Evolutionary conservation across 169 alveolate genomes (phyloP), one percentile per base, ranked within the genome.

Genomic region (Cryptosporidium sp.): DNA sequence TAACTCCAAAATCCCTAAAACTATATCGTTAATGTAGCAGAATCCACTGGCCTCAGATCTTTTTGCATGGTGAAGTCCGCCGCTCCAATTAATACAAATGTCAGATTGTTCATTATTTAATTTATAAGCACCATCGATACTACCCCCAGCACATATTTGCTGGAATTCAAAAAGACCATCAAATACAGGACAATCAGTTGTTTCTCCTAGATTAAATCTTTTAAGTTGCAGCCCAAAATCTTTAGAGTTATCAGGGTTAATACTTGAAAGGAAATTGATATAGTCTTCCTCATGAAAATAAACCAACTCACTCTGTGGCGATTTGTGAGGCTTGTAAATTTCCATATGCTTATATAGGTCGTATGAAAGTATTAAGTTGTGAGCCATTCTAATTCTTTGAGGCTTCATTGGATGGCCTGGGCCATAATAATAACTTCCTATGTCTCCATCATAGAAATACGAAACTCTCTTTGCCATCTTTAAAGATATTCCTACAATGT

Each of bases 391-490:
- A 18, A 98, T 98, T 91, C 99, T 91, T 91, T 97, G 99, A 7
- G 99, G 99, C 91, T 98, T 98, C 99, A 98, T 98, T n/a, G 99
- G 99, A 91, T 98, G 99, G 5, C 99, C 99, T 14, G 98, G 98
- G 9, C 99, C 99, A 92, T 98, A 98, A 93, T 98, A 98, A 91
- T 95, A 98, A 61, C 98, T 95, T 9, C 99, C 99, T 42, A 97
- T 96, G 73, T 97, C 99, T 35, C 98, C 98, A 94, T 95, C 98
- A 70, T 97, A 95, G 72, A 96, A 96, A 92, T 97, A 97, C 1
- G 97, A 94, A 52, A 96, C 97, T 62, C 97, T 92, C 70, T 93
- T 93, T 61, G 91, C 92, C 93, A 92, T 94, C 52, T 37, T 58
- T 56, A 26, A 56, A 23, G 37, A n/a, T 26, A 56, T 26, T 56